These are phyloP conservation scores for Moricandia arvensis DNA, from an alignment of 345 rosid genomes.

Conservation along the genomic window DNA sequence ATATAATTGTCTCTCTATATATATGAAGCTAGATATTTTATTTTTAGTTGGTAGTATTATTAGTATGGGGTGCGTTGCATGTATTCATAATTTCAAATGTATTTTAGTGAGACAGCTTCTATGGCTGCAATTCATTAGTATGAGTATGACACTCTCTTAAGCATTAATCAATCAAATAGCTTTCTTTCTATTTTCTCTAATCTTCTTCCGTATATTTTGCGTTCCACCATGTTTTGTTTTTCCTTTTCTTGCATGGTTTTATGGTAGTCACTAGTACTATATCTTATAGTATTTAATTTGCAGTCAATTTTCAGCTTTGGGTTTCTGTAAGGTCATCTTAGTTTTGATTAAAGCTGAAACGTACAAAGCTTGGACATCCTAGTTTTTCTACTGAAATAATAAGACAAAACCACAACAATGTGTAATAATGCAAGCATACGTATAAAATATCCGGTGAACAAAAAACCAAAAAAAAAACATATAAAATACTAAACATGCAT, in stretches of 20 bases:
- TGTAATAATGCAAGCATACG: neutral
- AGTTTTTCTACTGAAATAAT: neutral
- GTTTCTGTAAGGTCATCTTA: neutral
- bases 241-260: constrained; percentile 10
- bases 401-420: neutral
- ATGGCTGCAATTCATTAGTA: constrained; percentile 34
- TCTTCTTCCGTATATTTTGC: constrained; percentile 10
- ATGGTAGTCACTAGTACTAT: constrained; percentile 3
- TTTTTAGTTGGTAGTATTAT: constrained; percentile 32
- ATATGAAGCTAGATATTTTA: constrained; percentile 12
- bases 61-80: constrained; percentile 33
- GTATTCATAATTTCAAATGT: constrained; percentile 25
- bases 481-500: neutral
- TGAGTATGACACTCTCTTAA: constrained; percentile 16
- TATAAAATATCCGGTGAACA: neutral
- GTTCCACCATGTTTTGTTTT: constrained; percentile 19
- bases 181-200: constrained; percentile 26
- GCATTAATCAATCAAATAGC: constrained; percentile 27
- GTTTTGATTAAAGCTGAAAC: neutral
- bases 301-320: neutral
- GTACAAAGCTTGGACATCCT: neutral
- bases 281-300: neutral
- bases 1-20: constrained; percentile 18
- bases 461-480: neutral
- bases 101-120: constrained; percentile 37